Evolutionary conservation across 148 eudicot genomes (phyloP).

Genomic region (Silene latifolia): DNA sequence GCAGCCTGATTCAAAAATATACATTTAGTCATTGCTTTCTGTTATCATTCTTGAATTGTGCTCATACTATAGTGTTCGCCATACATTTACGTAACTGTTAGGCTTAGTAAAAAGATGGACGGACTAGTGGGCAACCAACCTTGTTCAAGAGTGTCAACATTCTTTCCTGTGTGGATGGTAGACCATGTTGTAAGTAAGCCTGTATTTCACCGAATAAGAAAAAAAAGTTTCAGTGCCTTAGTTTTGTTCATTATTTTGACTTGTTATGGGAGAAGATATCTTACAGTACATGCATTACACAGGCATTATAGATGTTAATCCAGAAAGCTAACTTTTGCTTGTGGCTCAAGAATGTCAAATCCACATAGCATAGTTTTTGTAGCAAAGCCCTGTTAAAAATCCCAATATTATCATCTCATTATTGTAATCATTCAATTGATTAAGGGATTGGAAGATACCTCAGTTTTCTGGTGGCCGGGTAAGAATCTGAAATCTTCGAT

Average conservation of each 20-base stretch:
- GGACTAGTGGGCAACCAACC: constrained; percentile 32
- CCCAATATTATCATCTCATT: background rate
- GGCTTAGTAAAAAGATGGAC: constrained; percentile 12
- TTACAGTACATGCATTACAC: constrained; percentile 95
- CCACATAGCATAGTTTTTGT: constrained; percentile 61
- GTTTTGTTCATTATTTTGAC: background rate
- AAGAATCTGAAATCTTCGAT: constrained; percentile 40
- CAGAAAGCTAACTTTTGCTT: constrained; percentile 94
- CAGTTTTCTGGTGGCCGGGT: constrained; percentile 43
- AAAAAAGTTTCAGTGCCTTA: constrained; percentile 15
- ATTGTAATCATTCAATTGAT: background rate
- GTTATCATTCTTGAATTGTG: background rate
- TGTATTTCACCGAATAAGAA: constrained; percentile 25
- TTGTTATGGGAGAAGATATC: constrained; percentile 34
- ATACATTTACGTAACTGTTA: constrained; percentile 5
- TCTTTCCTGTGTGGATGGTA: constrained; percentile 75
- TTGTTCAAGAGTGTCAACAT: constrained; percentile 65
- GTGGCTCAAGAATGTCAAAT: constrained; percentile 59
- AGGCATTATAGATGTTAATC: constrained; percentile 86
- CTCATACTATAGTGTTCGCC: background rate
- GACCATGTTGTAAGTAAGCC: constrained; percentile 84
- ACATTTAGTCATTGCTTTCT: constrained; percentile 8
- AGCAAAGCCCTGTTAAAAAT: constrained; percentile 49
- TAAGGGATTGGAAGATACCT: constrained; percentile 36
- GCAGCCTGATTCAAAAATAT: constrained; percentile 54